Evolutionary conservation across 495 filamentous ascomycete genomes (phyloP).

Genomic region (Cudoniella acicularis): DNA sequence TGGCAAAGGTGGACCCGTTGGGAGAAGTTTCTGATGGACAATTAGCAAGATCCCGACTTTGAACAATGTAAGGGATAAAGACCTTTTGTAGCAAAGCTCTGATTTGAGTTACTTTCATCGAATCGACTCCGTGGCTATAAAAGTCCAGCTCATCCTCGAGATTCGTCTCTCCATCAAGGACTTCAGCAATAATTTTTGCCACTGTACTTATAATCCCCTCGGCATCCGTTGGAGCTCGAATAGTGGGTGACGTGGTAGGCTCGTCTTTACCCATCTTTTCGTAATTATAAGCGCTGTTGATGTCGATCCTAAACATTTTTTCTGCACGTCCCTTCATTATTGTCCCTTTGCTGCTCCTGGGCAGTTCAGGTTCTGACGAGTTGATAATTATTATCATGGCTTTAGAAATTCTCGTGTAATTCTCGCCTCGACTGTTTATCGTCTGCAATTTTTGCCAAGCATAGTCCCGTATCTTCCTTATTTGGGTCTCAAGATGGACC

Average conservation of each 20-base stretch:
- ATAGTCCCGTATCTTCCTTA: constrained; percentile 5
- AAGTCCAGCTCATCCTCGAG: constrained; percentile 24
- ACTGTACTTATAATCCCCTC: constrained; percentile 10
- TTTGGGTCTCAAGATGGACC: not conserved
- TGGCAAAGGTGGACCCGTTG: constrained; percentile 22
- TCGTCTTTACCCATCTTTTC: not conserved
- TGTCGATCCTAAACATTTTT: constrained; percentile 34
- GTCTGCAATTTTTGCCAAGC: constrained; percentile 36
- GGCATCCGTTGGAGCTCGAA: too few relatives aligned
- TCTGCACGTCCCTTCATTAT: constrained; percentile 41
- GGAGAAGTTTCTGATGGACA: not conserved
- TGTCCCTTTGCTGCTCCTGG: constrained; percentile 54
- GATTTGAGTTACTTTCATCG: constrained; percentile 25
- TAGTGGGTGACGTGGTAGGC: too few relatives aligned
- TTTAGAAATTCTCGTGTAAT: constrained; percentile 38
- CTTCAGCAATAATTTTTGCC: constrained; percentile 25
- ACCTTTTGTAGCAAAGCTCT: constrained; percentile 20
- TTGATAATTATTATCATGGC: constrained; percentile 43
- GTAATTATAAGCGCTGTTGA: constrained; percentile 36
- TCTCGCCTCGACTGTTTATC: constrained; percentile 36
- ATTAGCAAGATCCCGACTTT: too few relatives aligned
- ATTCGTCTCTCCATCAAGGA: constrained; percentile 24
- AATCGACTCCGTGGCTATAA: constrained; percentile 28
- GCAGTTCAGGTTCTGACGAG: constrained; percentile 24
- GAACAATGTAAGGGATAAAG: not conserved